Conservation (phyloP, 192 early-diverging fungal species). For the Linderina pennispora region DNA sequence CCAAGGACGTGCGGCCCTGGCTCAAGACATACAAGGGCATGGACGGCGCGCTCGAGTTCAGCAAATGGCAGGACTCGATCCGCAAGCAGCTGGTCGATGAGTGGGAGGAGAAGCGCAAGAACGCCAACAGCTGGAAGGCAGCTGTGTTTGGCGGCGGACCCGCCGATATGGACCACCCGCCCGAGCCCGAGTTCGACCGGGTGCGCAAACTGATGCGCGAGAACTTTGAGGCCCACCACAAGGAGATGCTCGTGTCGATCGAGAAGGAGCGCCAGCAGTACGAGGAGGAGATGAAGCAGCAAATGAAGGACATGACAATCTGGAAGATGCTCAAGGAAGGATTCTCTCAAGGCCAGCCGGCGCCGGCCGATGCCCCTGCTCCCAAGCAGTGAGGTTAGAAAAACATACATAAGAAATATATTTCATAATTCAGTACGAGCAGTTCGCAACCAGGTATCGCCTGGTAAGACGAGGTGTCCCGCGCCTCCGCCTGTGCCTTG, state of each 20-base stretch:
- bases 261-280: slow-evolving; percentile 64
- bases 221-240: slow-evolving; percentile 64
- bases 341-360: slow-evolving; percentile 5
- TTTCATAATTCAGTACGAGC: too few relatives aligned
- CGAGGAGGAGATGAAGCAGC: slow-evolving; percentile 62
- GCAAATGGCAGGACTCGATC: slow-evolving; percentile 61
- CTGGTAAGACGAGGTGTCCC: too few relatives aligned
- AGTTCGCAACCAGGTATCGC: too few relatives aligned
- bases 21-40: slow-evolving; percentile 60
- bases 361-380: slow-evolving; percentile 1
- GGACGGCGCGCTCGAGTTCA: slow-evolving; percentile 65
- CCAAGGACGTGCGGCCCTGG: slow-evolving; percentile 69
- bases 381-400: too few relatives aligned
- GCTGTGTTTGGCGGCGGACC: slow-evolving; percentile 39
- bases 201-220: slow-evolving; percentile 53
- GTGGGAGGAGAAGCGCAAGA: slow-evolving; percentile 63
- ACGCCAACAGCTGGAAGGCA: slow-evolving; percentile 51
- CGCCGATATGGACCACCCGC: slow-evolving; percentile 52
- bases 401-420: too few relatives aligned
- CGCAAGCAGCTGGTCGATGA: slow-evolving; percentile 55
- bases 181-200: slow-evolving; percentile 58
- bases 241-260: slow-evolving; percentile 60
- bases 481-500: too few relatives aligned
- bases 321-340: slow-evolving; percentile 67
- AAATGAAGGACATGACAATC: slow-evolving; percentile 89